Base-by-base conservation (phyloP, 2,329 filamentous ascomycete species). In the Alternaria tenuissima region DNA sequence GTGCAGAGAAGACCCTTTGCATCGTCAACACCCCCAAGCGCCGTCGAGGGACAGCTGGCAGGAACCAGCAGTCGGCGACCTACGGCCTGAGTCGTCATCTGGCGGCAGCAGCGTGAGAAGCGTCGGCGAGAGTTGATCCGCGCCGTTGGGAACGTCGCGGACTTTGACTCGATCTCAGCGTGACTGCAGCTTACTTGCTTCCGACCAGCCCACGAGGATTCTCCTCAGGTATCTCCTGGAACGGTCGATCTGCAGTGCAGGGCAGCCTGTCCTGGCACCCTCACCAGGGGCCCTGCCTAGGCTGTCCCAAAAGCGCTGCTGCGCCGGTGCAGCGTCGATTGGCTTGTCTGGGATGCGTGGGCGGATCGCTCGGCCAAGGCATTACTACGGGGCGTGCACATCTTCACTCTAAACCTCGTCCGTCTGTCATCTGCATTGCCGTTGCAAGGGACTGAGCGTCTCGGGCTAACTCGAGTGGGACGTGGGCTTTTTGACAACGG, bases 201-300 rank as follows among this genome's bases (percentile, higher is more conserved):
- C 73, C 72, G 72, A 52, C 20, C 54, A 28, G 57, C 38, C 65
- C 64, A 64, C 52, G 59, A 55, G 62, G 63, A 64, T 58, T 63
- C 59, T 60, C 66, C 56, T 65, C 61, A 64, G 62, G 62, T 55
- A 55, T 69, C 67, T 71, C 67, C 67, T 70, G 70, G 66, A 68
- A 70, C 64, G 69, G 66, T 64, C 65, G 78, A 80, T 80, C 78
- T 80, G 76, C 78, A 61, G 74, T 75, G 77, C 77, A 78, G 73
- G 67, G 67, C 66, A 66, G 71, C 76, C 76, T 77, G 76, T 78
- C 77, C 76, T 77, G 62, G 77, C 68, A 64, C 58, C 51, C 55
- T 52, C 52, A 56, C 65, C 59, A 62, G 70, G 62, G 30, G 65
- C 72, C 71, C 68, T 62, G 51, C 43, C 24, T 49, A 41, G 59